Evolutionary conservation across 1,284 basidiomycete genomes (phyloP), one percentile per base, ranked within the genome.

Genomic region (Marasmius tenuissimus): DNA sequence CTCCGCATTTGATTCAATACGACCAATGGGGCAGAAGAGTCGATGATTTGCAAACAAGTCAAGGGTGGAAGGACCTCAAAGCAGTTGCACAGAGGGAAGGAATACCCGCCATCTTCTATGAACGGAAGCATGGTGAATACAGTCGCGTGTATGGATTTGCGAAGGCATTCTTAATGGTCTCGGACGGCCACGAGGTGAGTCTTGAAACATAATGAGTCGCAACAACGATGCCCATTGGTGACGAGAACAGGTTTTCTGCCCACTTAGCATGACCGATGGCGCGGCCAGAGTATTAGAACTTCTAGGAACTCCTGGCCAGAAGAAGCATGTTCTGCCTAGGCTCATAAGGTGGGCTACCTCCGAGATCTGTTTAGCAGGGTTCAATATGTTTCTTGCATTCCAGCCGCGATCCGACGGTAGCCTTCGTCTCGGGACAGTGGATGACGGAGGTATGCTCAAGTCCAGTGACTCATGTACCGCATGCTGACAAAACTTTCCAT

Each of bases 361-460:
- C n/a, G 6, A 6, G 18, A 33, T 14, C 22, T 53, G 12, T n/a
- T 34, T 27, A 53, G 33, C 52, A 35, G 37, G 49, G 49, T 18
- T 57, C 60, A 33, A 40, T 20, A 48, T 20, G 59, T 39, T n/a
- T 45, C 62, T n/a, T 22, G 11, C n/a, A 45, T 54, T 27, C 27
- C 27, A 89, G 88, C 66, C 86, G 85, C 5, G 84, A 93, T 70
- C 84, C 89, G 1, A 68, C 75, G 0, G 64, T 73, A 33, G 88
- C 89, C 0, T 93, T 87, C 69, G 90, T 87, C 0, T 84, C 90
- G 9, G 92, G 92, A 0, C 91, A 93, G 75, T 93, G 91, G 90
- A 92, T 92, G 91, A 92, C 91, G 2, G 90, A 92, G 77, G 87
- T 83, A 62, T 22, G 74, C 50, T 42, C 48, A 22, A 40, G 11